These are phyloP conservation scores for Aspergillus taichungensis DNA, from an alignment of 495 filamentous ascomycete genomes.

Conservation along the genomic window DNA sequence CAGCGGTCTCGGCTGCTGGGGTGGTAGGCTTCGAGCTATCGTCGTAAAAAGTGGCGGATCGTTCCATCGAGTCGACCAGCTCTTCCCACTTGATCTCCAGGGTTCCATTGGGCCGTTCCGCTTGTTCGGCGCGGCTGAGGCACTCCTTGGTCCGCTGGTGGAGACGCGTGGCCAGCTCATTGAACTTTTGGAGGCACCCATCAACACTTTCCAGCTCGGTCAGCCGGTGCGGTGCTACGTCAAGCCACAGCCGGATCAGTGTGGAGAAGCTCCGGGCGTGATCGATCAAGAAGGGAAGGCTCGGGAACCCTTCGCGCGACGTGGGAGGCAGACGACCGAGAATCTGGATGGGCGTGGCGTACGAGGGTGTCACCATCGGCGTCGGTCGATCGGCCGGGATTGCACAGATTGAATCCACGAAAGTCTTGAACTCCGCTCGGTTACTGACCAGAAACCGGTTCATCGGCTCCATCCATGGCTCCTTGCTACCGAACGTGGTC, in stretches of 20 bases:
- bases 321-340: constrained; percentile 71
- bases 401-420: constrained; percentile 76
- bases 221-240: constrained; percentile 36
- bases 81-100: constrained; percentile 64
- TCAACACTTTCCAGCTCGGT: constrained; percentile 32
- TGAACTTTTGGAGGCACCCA: constrained; percentile 50
- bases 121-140: constrained; percentile 60
- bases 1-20: constrained; percentile 31
- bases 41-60: constrained; percentile 42
- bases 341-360: constrained; percentile 89
- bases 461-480: constrained; percentile 99
- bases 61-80: constrained; percentile 58
- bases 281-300: constrained; percentile 89
- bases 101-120: constrained; percentile 51
- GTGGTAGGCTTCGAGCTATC: constrained; percentile 31
- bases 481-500: constrained; percentile 87
- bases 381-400: constrained; percentile 63
- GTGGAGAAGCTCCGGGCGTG: constrained; percentile 79
- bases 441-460: constrained; percentile 53
- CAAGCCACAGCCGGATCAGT: constrained; percentile 84
- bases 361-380: constrained; percentile 67
- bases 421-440: constrained; percentile 65
- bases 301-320: constrained; percentile 88
- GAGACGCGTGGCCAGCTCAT: constrained; percentile 61
- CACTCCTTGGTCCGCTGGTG: constrained; percentile 67